Conservation (phyloP, 768 basidiomycete species). For the Psilocybe cubensis region DNA sequence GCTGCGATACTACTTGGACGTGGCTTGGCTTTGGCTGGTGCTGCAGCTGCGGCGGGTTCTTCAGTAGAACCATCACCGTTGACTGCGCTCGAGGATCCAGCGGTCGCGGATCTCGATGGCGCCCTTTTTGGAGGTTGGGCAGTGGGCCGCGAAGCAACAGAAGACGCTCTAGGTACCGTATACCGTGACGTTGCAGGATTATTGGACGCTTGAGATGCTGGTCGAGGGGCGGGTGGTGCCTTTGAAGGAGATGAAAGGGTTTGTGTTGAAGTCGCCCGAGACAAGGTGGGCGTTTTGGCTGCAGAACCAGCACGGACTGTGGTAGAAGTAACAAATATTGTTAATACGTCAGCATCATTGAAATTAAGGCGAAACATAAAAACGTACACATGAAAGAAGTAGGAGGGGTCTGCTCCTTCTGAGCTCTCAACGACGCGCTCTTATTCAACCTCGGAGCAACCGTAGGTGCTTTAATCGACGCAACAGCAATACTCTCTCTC, state of each 20-base stretch:
- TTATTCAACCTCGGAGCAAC: conserved; percentile 79
- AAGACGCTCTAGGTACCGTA: conserved; percentile 42
- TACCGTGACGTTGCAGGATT: conserved; percentile 17
- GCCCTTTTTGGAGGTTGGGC: background rate
- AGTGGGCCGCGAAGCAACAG: conserved; percentile 36
- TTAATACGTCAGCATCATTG: background rate
- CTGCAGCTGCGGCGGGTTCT: conserved; percentile 8
- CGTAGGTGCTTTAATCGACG: conserved; percentile 64
- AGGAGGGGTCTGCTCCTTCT: conserved; percentile 64
- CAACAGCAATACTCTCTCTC: conserved; percentile 72
- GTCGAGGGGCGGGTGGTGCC: conserved; percentile 22
- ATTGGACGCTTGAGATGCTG: conserved; percentile 34
- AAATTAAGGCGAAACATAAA: background rate
- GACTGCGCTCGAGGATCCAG: background rate
- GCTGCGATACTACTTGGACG: conserved; percentile 61
- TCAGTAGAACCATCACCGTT: conserved; percentile 4
- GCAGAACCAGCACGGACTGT: conserved; percentile 52
- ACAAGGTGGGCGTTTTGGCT: conserved; percentile 45
- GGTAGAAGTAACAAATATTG: background rate
- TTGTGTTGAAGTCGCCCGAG: conserved; percentile 46
- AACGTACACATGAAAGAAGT: conserved; percentile 75
- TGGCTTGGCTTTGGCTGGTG: conserved; percentile 37
- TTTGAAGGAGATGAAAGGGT: conserved; percentile 28
- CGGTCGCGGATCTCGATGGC: background rate
- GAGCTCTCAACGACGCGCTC: conserved; percentile 68